Evolutionary conservation across 2,329 filamentous ascomycete species (phyloP).

Genomic region (Diaporthe aspalathi): DNA sequence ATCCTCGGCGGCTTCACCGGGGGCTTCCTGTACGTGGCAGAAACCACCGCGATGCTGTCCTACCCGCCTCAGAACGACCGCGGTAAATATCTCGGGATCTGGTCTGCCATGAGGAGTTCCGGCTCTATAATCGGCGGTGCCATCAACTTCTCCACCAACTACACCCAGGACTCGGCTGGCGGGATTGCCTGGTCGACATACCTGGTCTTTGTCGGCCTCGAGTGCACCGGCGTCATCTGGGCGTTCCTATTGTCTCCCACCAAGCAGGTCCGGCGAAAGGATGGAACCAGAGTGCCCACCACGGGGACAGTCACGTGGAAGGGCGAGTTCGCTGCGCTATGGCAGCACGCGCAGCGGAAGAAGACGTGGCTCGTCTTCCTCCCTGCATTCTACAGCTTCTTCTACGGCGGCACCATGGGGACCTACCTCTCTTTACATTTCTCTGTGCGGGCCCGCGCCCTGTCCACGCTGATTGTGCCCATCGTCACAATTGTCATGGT

Average conservation of each 20-base stretch:
- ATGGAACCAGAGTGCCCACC: conserved; percentile 43
- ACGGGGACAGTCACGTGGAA: conserved; percentile 39
- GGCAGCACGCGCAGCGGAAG: conserved; percentile 42
- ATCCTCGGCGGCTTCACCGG: conserved; percentile 39
- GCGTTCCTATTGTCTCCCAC: conserved; percentile 46
- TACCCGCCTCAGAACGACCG: conserved; percentile 49
- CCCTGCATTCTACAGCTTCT: conserved; percentile 53
- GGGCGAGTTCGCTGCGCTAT: conserved; percentile 43
- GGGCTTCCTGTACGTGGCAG: conserved; percentile 50
- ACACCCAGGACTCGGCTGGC: conserved; percentile 38
- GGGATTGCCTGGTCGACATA: conserved; percentile 48
- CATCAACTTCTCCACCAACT: conserved; percentile 49
- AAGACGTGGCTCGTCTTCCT: conserved; percentile 50
- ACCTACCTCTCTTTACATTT: conserved; percentile 50
- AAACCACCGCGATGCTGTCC: conserved; percentile 52
- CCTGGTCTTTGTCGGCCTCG: conserved; percentile 46
- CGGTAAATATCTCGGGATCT: conserved; percentile 49
- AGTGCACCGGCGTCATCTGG: conserved; percentile 46
- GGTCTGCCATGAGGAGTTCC: conserved; percentile 49
- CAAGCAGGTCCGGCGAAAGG: conserved; percentile 43
- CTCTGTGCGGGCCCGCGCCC: conserved; percentile 48
- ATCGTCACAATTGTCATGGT: conserved; percentile 46
- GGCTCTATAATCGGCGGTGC: conserved; percentile 50
- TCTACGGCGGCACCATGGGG: conserved; percentile 52
- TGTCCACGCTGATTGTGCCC: conserved; percentile 45